Base-by-base conservation (phyloP, 2,329 filamentous ascomycete genomes). In the Clonostachys sp. region DNA sequence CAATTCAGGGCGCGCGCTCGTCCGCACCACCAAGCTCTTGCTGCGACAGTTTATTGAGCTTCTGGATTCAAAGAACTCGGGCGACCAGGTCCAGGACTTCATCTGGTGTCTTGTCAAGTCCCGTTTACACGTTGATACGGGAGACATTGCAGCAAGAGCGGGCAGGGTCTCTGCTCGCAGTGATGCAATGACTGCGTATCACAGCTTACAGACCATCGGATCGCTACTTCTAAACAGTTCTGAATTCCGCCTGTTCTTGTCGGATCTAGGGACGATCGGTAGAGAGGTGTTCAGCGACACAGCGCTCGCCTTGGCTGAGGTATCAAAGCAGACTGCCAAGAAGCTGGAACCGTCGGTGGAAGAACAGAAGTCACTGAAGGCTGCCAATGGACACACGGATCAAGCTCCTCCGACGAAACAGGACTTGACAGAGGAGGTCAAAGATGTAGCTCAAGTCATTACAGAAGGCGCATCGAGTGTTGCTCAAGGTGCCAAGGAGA, bases 31-130 rank as follows among this genome's bases (percentile, higher is more conserved):
- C 44, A 88, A 86, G 61, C 75, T 86, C 55, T 92, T 83, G 80
- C 71, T 96, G 8, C 78, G 83, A 48, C 78, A 91, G 49, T 83
- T 96, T 62, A 92, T 95, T 57, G 82, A 89, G n/a, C 68, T 96
- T 6, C 63, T 96, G 42, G 75, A 82, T 47, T 77, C 91, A 65
- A 97, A 96, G 72, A 96, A 96, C 64, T 72, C 75, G 51, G 67
- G 81, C 14, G 90, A 97, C 65, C 87, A 96, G 63, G 81, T 97
- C 16, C 92, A 97, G 64, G 89, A 96, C 58, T 88, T 96, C 53
- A 74, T 96, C 38, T 96, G 91, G 91, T 91, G 86, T 57, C 66
- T 95, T 42, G 73, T 83, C 52, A 86, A 88, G 61, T 84, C 89
- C n/a, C 79, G 80, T 34, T 71, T 94, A 6, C 53, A 65, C 6